Percentiles rank a stretch among this genome's conserved stretches.
Conservation (phyloP, 1,139 yeast genomes). For the Taiozyma onychis region DNA sequence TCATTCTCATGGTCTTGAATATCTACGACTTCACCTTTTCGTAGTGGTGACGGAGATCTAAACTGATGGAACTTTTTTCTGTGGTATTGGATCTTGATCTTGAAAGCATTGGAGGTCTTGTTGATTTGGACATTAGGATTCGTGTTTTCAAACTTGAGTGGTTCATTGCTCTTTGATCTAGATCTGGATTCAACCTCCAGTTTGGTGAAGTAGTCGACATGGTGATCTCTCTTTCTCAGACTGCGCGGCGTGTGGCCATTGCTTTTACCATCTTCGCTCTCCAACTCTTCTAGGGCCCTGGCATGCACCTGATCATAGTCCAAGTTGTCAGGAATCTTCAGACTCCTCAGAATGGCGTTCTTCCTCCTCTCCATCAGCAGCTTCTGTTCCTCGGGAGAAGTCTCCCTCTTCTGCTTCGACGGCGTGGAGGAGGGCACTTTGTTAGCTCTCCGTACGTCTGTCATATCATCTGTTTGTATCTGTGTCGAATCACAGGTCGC, state of each 20-base stretch:
- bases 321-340: constrained; percentile 26
- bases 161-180: constrained; percentile 7
- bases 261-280: constrained; percentile 7
- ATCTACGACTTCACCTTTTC: constrained; percentile 13
- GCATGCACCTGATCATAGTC: constrained; percentile 24
- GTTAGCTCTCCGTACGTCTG: neutral
- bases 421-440: neutral
- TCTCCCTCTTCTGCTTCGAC: neutral
- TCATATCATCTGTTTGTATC: neutral
- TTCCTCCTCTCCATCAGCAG: constrained; percentile 9
- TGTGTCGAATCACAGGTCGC: neutral
- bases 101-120: constrained; percentile 1
- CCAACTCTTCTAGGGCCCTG: constrained; percentile 19
- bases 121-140: constrained; percentile 15
- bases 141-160: neutral
- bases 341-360: constrained; percentile 14
- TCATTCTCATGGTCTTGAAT: constrained; percentile 20
- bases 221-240: constrained; percentile 11
- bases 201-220: constrained; percentile 4
- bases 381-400: constrained; percentile 7
- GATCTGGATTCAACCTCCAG: constrained; percentile 2
- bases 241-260: constrained; percentile 9
- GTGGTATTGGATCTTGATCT: constrained; percentile 18
- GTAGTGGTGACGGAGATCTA: constrained; percentile 22
- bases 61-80: constrained; percentile 20